Evolutionary conservation across 768 basidiomycete genomes (phyloP).

Genomic region (Galerina marginata): DNA sequence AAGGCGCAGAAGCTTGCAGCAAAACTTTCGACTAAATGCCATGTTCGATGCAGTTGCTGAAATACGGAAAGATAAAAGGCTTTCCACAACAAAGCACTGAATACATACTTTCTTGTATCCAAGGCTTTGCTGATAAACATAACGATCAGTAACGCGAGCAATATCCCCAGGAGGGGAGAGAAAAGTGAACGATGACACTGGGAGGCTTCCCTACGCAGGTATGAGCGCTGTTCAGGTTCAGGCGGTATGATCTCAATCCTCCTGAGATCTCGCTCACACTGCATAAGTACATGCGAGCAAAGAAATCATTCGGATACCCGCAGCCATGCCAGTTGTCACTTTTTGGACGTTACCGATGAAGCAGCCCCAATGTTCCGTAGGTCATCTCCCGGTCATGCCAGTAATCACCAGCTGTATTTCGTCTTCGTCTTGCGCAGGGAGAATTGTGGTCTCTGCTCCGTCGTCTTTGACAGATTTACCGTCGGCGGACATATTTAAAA

Average conservation of each 20-base stretch:
- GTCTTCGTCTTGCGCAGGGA: slow-evolving; percentile 40
- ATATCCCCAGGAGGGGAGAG: slow-evolving; percentile 43
- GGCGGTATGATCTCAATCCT: slow-evolving; percentile 97
- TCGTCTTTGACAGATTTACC: slow-evolving; percentile 29
- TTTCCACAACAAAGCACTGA: slow-evolving; percentile 4
- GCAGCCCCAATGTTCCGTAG: slow-evolving; percentile 36
- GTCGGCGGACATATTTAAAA: slow-evolving; percentile 25
- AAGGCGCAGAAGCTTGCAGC: slow-evolving; percentile 88
- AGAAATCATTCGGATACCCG: slow-evolving; percentile 76
- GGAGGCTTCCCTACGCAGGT: slow-evolving; percentile 98
- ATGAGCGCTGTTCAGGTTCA: slow-evolving; percentile 97
- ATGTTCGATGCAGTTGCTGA: slow-evolving; percentile 86
- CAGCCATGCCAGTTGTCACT: slow-evolving; percentile 82
- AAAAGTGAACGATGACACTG: slow-evolving; percentile 63
- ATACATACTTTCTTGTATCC: slow-evolving; percentile 79
- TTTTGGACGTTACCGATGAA: slow-evolving; percentile 75
- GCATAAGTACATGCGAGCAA: slow-evolving; percentile 22
- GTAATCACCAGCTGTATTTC: slow-evolving; percentile 53
- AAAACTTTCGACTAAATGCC: slow-evolving; percentile 85
- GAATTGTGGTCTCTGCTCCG: slow-evolving; percentile 24
- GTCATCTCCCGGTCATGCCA: slow-evolving; percentile 35
- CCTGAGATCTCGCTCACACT: slow-evolving; percentile 34
- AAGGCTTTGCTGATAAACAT: slow-evolving; percentile 65
- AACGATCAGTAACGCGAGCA: slow-evolving; percentile 54
- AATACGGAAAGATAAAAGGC: slow-evolving; percentile 13